Conservation (phyloP, 768 basidiomycete species). For the Lactarius deliciosus region DNA sequence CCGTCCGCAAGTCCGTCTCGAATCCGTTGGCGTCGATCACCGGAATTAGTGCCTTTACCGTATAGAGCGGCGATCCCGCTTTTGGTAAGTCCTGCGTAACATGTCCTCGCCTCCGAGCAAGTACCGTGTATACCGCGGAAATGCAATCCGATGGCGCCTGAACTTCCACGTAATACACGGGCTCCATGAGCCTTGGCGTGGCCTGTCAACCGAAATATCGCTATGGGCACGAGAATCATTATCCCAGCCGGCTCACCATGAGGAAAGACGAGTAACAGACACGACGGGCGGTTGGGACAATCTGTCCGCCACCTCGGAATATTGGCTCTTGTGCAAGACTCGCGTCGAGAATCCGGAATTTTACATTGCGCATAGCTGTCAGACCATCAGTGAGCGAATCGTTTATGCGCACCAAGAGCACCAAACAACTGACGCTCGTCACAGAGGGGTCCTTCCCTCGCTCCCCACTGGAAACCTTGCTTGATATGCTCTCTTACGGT, state of each 20-base stretch:
- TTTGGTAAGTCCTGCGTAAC: constrained; percentile 98
- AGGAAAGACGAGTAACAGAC: constrained; percentile 99
- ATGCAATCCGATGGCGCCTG: constrained; percentile 99
- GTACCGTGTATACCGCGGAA: constrained; percentile 96
- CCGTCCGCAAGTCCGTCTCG: constrained; percentile 95
- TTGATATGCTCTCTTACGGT: constrained; percentile 94
- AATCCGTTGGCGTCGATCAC: constrained; percentile 99
- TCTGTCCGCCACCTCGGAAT: constrained; percentile 96
- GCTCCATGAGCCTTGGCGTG: constrained; percentile 93
- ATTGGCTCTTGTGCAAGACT: constrained; percentile 93
- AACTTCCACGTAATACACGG: constrained; percentile 99
- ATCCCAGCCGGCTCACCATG: constrained; percentile 63
- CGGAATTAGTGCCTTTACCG: constrained; percentile 96
- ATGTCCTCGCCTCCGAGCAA: constrained; percentile 98
- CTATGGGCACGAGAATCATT: neutral
- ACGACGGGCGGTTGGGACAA: constrained; percentile 97
- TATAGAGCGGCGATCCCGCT: constrained; percentile 96
- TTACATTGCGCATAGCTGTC: constrained; percentile 96
- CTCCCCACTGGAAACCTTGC: constrained; percentile 99
- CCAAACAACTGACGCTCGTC: constrained; percentile 84
- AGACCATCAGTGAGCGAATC: constrained; percentile 5
- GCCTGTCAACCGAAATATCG: constrained; percentile 51
- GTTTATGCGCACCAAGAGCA: constrained; percentile 13
- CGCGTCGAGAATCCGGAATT: constrained; percentile 94
- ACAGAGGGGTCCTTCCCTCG: constrained; percentile 94